Evolutionary conservation across 805 yeast species (phyloP), one percentile per base, ranked within the genome.

Genomic region (Wickerhamiella musiphila): DNA sequence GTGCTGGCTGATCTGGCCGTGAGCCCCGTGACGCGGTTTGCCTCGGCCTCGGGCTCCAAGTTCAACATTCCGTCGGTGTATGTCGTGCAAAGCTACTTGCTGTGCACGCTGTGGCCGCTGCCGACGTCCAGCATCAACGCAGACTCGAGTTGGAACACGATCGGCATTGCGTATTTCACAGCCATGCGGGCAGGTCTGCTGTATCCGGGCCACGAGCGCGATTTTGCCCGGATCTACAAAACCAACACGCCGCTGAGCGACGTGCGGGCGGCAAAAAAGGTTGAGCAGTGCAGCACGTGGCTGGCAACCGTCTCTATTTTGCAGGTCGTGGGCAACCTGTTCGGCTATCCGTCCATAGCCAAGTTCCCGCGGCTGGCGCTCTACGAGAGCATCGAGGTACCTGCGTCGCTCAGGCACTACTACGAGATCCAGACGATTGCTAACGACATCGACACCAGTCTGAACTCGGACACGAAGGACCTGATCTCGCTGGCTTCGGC

Each of bases 71-170:
- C 93, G 4, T 76, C 93, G 15, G 94, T 86, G 0, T 86, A 76
- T 49, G 78, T 94, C 0, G 95, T 86, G 1, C 98, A 86, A 52
- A 95, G 95, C 0, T 76, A 86, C 40, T 56, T 86, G 18, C 58
- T 86, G 2, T 82, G 78, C 53, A 76, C 95, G 0, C 71, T 76
- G 51, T 86, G 96, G 98, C 96, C 96, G 1, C 94, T 95, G 3
- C 65, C 84, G 23, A 81, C 94, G 0, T 82, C 96, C 1, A 83
- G 95, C 0, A 63, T 90, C 29, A 78, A 92, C 53, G 94, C 96
- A 0, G 96, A 90, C 49, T 77, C 94, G 6, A 77, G 93, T 4
- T 86, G 95, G 93, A 81, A 78, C 49, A 81, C 95, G 1, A 75
- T 82, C 15, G 96, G 95, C 0, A 73, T 81, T 28, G 96, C 96